Percentiles rank a stretch among this genome's conserved stretches.
Evolutionary conservation across 2,329 filamentous ascomycete species (phyloP).

Genomic region (Clarireedia paspali): DNA sequence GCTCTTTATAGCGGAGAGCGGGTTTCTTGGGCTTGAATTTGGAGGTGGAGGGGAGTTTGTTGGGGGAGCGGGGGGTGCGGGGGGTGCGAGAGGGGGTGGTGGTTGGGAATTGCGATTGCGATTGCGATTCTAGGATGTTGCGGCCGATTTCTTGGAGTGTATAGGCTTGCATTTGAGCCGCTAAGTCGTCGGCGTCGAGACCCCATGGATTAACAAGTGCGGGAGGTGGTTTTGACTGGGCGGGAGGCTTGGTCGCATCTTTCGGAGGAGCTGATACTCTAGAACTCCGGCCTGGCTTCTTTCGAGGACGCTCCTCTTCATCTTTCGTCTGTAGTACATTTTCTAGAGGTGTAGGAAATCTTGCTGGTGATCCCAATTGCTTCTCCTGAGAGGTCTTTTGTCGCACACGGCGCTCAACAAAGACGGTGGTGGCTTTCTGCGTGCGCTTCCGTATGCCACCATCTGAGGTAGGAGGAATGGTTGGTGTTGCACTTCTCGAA

Average conservation of each 20-base stretch:
- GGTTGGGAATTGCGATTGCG: background rate
- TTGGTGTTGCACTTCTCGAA: constrained; percentile 35
- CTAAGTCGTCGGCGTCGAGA: constrained; percentile 35
- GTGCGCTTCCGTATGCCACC: constrained; percentile 16
- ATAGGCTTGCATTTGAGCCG: constrained; percentile 50
- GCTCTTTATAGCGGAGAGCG: constrained; percentile 45
- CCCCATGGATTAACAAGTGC: constrained; percentile 32
- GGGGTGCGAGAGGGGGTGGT: background rate
- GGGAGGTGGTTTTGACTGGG: constrained; percentile 6
- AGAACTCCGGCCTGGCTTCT: constrained; percentile 22
- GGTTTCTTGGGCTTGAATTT: constrained; percentile 50
- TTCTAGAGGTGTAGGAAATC: background rate
- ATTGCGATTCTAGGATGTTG: constrained; percentile 19
- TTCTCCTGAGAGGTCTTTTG: constrained; percentile 13
- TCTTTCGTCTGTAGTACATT: background rate
- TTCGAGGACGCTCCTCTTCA: constrained; percentile 13
- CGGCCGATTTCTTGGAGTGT: constrained; percentile 48
- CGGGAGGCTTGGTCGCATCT: background rate
- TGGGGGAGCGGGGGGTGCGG: constrained; percentile 7
- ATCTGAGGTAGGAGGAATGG: background rate
- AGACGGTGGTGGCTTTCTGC: constrained; percentile 37
- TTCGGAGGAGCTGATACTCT: constrained; percentile 9
- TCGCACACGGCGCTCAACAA: constrained; percentile 44
- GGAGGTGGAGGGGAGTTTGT: constrained; percentile 15
- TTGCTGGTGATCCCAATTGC: background rate